These are phyloP conservation scores for Marchantia paleacea DNA, from an alignment of 225 moss, liverwort and hornwort genomes.

Conservation along the genomic window DNA sequence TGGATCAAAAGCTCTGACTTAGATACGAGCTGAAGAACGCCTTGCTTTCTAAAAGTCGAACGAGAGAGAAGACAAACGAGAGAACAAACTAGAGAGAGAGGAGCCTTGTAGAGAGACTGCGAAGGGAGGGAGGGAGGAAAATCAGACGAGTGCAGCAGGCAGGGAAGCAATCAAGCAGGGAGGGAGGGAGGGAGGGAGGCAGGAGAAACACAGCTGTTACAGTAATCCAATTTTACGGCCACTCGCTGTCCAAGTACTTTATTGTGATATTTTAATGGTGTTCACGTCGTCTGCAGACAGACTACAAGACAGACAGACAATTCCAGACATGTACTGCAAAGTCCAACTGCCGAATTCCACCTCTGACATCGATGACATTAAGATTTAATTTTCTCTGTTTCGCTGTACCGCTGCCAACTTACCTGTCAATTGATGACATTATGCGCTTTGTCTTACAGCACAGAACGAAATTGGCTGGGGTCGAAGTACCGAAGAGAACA, in stretches of 20 bases:
- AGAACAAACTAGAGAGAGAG: too few species aligned
- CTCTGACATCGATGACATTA: background rate
- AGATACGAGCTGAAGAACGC: too few species aligned
- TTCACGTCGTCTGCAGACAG: background rate
- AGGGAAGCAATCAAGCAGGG: too few species aligned
- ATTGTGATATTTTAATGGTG: background rate
- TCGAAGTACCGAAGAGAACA: background rate
- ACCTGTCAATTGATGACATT: background rate
- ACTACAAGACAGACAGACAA: background rate
- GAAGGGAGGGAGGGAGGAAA: too few species aligned
- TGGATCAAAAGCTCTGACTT: too few species aligned
- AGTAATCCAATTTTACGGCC: background rate
- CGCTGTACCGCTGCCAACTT: background rate
- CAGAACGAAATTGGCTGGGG: background rate
- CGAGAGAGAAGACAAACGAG: too few species aligned
- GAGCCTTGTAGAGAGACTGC: too few species aligned
- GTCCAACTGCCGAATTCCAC: background rate
- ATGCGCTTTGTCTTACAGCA: background rate
- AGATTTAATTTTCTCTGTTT: constrained; percentile 1
- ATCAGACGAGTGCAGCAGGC: too few species aligned
- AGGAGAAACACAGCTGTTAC: constrained; percentile 3
- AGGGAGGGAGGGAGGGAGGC: background rate
- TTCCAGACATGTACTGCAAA: constrained; percentile 3
- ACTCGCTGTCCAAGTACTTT: background rate
- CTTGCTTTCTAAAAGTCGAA: too few species aligned